Percentiles rank a stretch among this genome's conserved stretches.
phyloP scores from a whole-genome alignment of 2,329 filamentous ascomycete species.

The Alternaria triticimaculans region DNA sequence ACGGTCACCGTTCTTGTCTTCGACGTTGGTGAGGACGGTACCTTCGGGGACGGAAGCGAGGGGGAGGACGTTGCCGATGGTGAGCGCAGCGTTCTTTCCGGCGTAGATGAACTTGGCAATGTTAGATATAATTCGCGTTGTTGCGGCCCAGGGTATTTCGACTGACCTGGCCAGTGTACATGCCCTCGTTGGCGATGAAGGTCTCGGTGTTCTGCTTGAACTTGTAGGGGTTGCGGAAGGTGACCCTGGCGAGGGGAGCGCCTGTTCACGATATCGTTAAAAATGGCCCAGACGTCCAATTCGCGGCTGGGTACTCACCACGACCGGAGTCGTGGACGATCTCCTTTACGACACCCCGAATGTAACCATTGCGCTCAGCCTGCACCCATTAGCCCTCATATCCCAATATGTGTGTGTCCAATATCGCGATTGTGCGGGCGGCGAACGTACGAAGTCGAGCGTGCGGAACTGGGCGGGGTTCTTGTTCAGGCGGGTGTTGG shows the following conservation, averaged over 20 bases:
- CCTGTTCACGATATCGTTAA: constrained; percentile 36
- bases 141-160: background rate
- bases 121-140: constrained; percentile 23
- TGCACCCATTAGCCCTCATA: constrained; percentile 48
- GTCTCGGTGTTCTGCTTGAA: constrained; percentile 98
- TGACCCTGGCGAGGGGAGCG: constrained; percentile 91
- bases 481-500: constrained; percentile 79
- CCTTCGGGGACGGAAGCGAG: constrained; percentile 95
- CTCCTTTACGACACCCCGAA: constrained; percentile 96
- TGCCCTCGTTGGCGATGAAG: constrained; percentile 99
- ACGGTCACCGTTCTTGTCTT: constrained; percentile 98
- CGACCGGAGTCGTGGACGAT: constrained; percentile 99
- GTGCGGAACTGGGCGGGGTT: constrained; percentile 92
- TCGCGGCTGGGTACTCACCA: constrained; percentile 63
- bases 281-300: constrained; percentile 15
- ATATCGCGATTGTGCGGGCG: constrained; percentile 30
- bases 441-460: constrained; percentile 76
- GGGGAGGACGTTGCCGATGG: constrained; percentile 96
- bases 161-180: constrained; percentile 92
- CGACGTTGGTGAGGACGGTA: constrained; percentile 99
- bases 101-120: constrained; percentile 85
- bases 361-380: constrained; percentile 94
- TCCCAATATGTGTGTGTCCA: constrained; percentile 11
- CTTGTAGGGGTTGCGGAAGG: constrained; percentile 97
- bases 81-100: constrained; percentile 97